These are phyloP conservation scores for Trebouxia sp. DNA, from an alignment of 139 green algal genomes.

Conservation along the genomic window DNA sequence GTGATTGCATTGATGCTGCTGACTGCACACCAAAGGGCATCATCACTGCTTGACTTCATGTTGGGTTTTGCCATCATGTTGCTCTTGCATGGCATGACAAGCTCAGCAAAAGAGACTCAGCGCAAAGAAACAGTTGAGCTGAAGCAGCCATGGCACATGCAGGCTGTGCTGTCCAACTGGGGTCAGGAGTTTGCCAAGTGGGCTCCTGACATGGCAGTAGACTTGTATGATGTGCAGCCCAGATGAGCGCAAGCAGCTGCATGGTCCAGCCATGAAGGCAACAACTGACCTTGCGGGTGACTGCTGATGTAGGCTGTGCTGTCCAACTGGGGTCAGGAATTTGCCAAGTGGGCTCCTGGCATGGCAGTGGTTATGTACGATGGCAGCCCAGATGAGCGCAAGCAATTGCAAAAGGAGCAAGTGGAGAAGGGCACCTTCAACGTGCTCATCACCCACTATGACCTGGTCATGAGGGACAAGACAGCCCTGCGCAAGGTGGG, in stretches of 20 bases:
- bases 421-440: slow-evolving; percentile 59
- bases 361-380: slow-evolving; percentile 61
- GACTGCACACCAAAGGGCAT: too few relatives aligned
- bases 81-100: too few relatives aligned
- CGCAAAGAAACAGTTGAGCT: too few relatives aligned
- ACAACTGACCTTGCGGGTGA: not conserved
- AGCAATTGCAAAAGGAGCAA: slow-evolving; percentile 40
- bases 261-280: too few relatives aligned
- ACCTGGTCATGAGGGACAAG: slow-evolving; percentile 75
- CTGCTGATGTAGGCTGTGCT: slow-evolving; percentile 53
- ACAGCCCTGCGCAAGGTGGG: slow-evolving; percentile 59
- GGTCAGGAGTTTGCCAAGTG: slow-evolving; percentile 63
- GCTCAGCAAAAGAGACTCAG: too few relatives aligned
- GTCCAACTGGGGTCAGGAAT: slow-evolving; percentile 70
- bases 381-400: slow-evolving; percentile 57
- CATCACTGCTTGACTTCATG: too few relatives aligned
- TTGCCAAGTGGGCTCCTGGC: slow-evolving; percentile 59
- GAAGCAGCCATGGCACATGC: too few relatives aligned
- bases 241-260: slow-evolving; percentile 56
- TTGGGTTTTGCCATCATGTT: too few relatives aligned
- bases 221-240: slow-evolving; percentile 63
- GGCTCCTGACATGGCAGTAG: slow-evolving; percentile 49
- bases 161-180: slow-evolving; percentile 75
- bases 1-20: too few relatives aligned
- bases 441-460: slow-evolving; percentile 71